phyloP scores from a whole-genome alignment of 306 rosid species.

The Cucurbita maxima region DNA sequence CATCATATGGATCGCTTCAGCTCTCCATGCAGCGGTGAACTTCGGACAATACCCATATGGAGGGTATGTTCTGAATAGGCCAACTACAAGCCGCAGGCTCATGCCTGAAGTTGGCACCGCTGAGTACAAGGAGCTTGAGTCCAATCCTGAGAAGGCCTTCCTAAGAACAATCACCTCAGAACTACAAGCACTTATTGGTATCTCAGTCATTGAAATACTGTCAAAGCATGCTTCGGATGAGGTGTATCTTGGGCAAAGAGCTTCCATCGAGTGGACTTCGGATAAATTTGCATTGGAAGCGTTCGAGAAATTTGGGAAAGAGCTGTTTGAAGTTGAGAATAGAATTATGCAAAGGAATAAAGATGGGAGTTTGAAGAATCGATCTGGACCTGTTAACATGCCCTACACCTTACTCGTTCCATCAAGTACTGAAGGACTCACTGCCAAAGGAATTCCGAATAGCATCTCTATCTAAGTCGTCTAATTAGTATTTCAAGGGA shows the following conservation, averaged over 20 bases:
- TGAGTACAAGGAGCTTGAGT: conserved; percentile 34
- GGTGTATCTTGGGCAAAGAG: conserved; percentile 58
- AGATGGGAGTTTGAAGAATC: conserved; percentile 29
- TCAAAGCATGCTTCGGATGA: conserved; percentile 77
- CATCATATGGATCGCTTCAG: conserved; percentile 61
- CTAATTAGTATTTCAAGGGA: not conserved
- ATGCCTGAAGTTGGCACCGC: conserved; percentile 46
- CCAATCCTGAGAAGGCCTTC: conserved; percentile 45
- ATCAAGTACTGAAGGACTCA: conserved; percentile 39
- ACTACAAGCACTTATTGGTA: conserved; percentile 31
- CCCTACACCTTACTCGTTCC: conserved; percentile 58
- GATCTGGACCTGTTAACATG: conserved; percentile 47
- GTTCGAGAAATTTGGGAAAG: conserved; percentile 34
- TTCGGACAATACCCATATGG: conserved; percentile 73
- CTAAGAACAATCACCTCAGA: conserved; percentile 45
- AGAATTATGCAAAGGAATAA: conserved; percentile 25
- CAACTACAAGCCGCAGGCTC: conserved; percentile 29
- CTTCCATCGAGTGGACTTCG: conserved; percentile 48
- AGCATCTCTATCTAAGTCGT: conserved; percentile 34
- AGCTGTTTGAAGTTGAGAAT: conserved; percentile 28
- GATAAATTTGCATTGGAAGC: conserved; percentile 34
- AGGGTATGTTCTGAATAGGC: conserved; percentile 49
- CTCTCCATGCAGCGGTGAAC: conserved; percentile 67
- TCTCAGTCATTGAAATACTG: conserved; percentile 49
- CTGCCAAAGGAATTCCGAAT: conserved; percentile 66